Conservation (phyloP, 306 rosid species). For the Nissolia schottii region DNA sequence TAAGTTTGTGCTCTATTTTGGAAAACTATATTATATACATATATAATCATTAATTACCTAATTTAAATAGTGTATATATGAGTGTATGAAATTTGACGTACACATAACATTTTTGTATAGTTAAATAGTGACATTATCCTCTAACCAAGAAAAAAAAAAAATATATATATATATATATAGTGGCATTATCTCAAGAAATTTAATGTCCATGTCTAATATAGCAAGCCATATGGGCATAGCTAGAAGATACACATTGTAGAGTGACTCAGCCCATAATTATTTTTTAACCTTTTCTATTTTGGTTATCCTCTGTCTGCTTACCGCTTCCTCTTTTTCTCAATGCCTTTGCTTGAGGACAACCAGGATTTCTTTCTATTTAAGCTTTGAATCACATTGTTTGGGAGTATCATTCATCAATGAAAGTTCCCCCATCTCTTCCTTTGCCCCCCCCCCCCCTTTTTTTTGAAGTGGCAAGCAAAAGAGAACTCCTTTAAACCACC, state of each 20-base stretch:
- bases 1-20: too few species aligned
- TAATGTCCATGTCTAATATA: neutral
- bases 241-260: neutral
- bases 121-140: neutral
- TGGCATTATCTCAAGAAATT: neutral
- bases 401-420: slow-evolving; percentile 20
- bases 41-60: too few species aligned
- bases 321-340: slow-evolving; percentile 8
- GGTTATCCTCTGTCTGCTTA: neutral
- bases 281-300: neutral
- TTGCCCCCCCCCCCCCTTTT: neutral
- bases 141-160: neutral
- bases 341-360: slow-evolving; percentile 11
- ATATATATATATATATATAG: too few species aligned
- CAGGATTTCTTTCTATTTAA: slow-evolving; percentile 21
- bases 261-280: neutral
- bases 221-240: neutral
- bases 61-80: too few species aligned
- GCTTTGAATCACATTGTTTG: slow-evolving; percentile 28
- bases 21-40: too few species aligned
- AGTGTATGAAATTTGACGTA: too few species aligned
- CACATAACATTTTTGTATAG: too few species aligned
- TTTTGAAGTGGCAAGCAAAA: slow-evolving; percentile 35
- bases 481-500: slow-evolving; percentile 17
- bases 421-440: slow-evolving; percentile 10